phyloP scores from a whole-genome alignment of 176 grass and related monocot genomes.

The Carex kokanica region DNA sequence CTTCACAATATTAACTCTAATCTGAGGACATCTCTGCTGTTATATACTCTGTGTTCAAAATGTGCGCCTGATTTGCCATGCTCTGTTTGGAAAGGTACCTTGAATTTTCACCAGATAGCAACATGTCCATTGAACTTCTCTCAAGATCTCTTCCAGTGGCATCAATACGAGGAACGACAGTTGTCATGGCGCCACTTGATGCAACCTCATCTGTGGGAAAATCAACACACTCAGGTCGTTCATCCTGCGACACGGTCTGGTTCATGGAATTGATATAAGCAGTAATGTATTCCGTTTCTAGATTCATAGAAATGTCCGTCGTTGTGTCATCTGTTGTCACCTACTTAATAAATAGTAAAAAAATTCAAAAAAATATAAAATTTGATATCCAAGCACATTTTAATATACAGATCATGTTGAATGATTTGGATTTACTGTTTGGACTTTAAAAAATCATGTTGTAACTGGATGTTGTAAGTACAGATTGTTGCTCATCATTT shows the following conservation, averaged over 20 bases:
- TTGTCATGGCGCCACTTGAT: neutral
- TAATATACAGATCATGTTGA: too few relatives aligned
- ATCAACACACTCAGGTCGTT: neutral
- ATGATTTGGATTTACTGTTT: too few relatives aligned
- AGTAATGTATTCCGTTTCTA: slow-evolving; percentile 16
- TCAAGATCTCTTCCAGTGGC: neutral
- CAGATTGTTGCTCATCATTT: too few relatives aligned
- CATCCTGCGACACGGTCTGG: neutral
- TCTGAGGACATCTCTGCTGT: neutral
- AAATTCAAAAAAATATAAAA: too few relatives aligned
- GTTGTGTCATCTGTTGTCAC: neutral
- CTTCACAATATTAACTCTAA: neutral
- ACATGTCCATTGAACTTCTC: neutral
- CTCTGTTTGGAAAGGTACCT: neutral
- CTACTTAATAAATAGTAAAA: too few relatives aligned
- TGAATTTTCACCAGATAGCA: neutral
- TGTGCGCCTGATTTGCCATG: neutral
- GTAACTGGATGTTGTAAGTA: too few relatives aligned
- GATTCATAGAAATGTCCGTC: neutral
- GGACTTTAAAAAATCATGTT: too few relatives aligned
- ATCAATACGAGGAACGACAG: neutral
- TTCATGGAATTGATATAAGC: neutral
- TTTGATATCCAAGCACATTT: too few relatives aligned
- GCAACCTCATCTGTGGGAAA: neutral
- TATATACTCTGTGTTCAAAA: neutral